phyloP scores from a whole-genome alignment of 805 yeast species.

The Nakazawaea ishiwadae region DNA sequence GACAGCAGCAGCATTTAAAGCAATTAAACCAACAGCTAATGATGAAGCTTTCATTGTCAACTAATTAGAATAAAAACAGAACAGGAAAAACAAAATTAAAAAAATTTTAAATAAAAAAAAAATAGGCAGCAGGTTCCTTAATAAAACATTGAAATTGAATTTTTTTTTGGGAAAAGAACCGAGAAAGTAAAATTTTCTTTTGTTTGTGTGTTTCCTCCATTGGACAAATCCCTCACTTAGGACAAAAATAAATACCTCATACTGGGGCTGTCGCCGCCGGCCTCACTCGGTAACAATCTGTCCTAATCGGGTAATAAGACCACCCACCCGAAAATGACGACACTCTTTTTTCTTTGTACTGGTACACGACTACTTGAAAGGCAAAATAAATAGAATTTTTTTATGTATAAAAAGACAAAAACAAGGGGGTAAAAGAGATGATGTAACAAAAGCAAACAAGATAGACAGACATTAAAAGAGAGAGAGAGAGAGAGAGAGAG shows the following conservation, averaged over 20 bases:
- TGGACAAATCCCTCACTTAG: background rate
- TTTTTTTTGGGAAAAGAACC: background rate
- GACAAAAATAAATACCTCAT: background rate
- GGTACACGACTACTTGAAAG: no score
- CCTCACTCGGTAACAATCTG: no score
- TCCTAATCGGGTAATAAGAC: no score
- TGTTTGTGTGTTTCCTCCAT: no score
- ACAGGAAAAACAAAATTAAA: background rate
- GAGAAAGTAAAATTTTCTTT: background rate
- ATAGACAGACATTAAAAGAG: no score
- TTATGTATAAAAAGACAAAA: no score
- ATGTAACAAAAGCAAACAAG: no score
- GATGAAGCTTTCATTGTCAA: slow-evolving; percentile 8
- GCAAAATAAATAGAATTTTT: no score
- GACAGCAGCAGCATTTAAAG: slow-evolving; percentile 5
- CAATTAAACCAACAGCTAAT: slow-evolving; percentile 11
- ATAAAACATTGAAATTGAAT: background rate
- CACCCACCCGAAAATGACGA: no score
- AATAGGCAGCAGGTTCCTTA: background rate
- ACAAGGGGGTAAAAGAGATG: no score
- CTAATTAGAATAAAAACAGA: no score
- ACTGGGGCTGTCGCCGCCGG: background rate
- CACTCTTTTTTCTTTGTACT: no score
- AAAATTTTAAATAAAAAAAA: background rate
- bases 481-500: slow-evolving; percentile 1